phyloP scores from a whole-genome alignment of 495 filamentous ascomycete species.

The Poronia punctata region DNA sequence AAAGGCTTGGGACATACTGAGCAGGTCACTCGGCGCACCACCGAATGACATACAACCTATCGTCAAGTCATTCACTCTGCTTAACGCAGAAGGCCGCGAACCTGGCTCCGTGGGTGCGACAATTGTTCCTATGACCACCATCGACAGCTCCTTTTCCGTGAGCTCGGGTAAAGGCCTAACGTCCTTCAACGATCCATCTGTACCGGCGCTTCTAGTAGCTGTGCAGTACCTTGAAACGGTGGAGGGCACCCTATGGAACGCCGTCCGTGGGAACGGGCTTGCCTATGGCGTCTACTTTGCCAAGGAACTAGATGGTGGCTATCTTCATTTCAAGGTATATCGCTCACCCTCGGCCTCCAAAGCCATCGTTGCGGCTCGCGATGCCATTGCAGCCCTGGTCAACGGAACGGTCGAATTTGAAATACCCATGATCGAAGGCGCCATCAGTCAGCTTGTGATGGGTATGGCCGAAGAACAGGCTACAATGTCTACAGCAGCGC shows the following conservation, averaged over 20 bases:
- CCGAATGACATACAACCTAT: conserved; percentile 37
- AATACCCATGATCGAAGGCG: conserved; percentile 76
- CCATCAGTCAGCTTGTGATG: conserved; percentile 81
- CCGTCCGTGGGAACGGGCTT: conserved; percentile 82
- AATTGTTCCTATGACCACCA: conserved; percentile 82
- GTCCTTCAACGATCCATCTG: conserved; percentile 64
- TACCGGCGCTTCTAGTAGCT: conserved; percentile 82
- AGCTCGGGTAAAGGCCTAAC: conserved; percentile 66
- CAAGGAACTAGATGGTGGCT: conserved; percentile 68
- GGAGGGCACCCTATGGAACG: conserved; percentile 90
- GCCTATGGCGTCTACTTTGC: conserved; percentile 80
- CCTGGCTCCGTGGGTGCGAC: conserved; percentile 66
- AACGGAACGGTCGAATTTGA: conserved; percentile 61
- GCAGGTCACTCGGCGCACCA: conserved; percentile 31
- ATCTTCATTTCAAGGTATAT: conserved; percentile 75
- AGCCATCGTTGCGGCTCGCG: conserved; percentile 69
- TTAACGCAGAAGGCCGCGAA: conserved; percentile 63
- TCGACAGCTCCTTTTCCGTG: conserved; percentile 86
- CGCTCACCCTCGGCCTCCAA: conserved; percentile 84
- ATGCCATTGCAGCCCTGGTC: conserved; percentile 51
- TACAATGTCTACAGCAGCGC: conserved; percentile 71
- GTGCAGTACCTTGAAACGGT: conserved; percentile 85
- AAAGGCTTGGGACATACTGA: conserved; percentile 70
- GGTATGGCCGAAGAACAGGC: conserved; percentile 78
- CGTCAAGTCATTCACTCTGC: conserved; percentile 43